Base-by-base conservation (phyloP, 1,139 yeast species). In the Hanseniaspora sp. region DNA sequence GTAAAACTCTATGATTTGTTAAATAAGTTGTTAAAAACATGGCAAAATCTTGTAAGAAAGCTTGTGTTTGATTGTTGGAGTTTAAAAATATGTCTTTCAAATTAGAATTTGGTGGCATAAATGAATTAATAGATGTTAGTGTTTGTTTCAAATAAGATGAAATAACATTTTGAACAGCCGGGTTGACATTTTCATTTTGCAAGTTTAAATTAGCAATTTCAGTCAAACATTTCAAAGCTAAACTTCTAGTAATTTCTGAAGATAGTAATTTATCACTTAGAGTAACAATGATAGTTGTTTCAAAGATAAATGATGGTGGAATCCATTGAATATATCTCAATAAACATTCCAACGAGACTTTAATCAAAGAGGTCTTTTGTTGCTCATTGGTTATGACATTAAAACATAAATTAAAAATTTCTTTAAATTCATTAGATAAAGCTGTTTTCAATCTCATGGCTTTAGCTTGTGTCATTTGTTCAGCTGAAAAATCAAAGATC, bases 391-490 rank as follows among this genome's bases (percentile, higher is more conserved):
- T 96, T 63, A 92, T 77, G 12, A 92, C 94, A 70, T 90, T 96
- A 66, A 80, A 87, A 71, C 98, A 92, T 59, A 94, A 76, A 65
- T 85, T 86, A 73, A 88, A 92, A 62, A 92, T 90, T 65, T 86
- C 95, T 61, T 90, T 87, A 64, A 92, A 92, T 69, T 92, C 98
- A 55, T 83, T 82, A 61, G 84, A 78, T 87, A 92, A 83, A 62
- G 88, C 85, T 53, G 77, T 74, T 68, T 87, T 92, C 66, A 94
- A 78, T 58, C 80, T 79, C 64, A 82, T 79, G 11, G 95, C 87
- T 70, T 92, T 92, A 8, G 95, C 95, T 70, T 88, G 96, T 38
- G 99, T 92, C 84, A 92, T 82, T 67, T 87, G 96, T 61, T 90
- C 97, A 51, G 90, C 87, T 43, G 95, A 82, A 67, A 76, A 94